Base-by-base conservation (phyloP, 2,329 filamentous ascomycete genomes). In the Chrysoporthe cubensis region DNA sequence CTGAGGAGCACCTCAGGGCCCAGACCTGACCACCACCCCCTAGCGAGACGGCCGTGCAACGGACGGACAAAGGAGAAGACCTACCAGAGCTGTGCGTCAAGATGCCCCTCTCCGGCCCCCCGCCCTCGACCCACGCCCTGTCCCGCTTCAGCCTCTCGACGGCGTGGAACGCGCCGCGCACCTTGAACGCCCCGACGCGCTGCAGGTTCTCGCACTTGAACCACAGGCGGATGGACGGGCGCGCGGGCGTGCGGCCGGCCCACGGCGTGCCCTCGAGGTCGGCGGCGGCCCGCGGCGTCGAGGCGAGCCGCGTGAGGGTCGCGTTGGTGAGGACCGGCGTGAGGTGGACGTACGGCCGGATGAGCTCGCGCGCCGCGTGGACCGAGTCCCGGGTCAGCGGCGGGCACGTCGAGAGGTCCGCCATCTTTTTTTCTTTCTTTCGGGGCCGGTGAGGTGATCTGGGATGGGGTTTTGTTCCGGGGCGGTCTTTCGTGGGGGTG, bases 151-250 rank as follows among this genome's bases (percentile, higher is more conserved):
- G 79, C 66, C 91, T 80, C 74, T 89, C 85, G 48, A 97, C 76
- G 0, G 94, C 94, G 78, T 97, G 93, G 73, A 97, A 97, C 0
- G 94, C 95, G 5, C 95, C 96, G 7, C 95, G 84, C 18, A 89
- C 91, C 81, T 98, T 98, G 83, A 98, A 98, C 0, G 95, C 95
- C 63, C 95, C 96, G 65, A 96, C 89, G 66, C 89, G 88, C 82
- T 98, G 96, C 68, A 93, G 83, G 78, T 97, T 97, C 83, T 98
- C 95, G 79, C 93, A 96, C 82, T 98, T 98, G 87, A 98, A 97
- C 83, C 92, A 96, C 64, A 98, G 84, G 14, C 88, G 84, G 50
- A 97, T 81, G 62, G 81, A 87, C 0, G 93, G 93, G 4, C 77
- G 81, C 0, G 91, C 87, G 0, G 89, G 85, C 21, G 40, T 75